Base-by-base conservation (phyloP, 805 yeast species). In the Cyberlindnera lachancei region DNA sequence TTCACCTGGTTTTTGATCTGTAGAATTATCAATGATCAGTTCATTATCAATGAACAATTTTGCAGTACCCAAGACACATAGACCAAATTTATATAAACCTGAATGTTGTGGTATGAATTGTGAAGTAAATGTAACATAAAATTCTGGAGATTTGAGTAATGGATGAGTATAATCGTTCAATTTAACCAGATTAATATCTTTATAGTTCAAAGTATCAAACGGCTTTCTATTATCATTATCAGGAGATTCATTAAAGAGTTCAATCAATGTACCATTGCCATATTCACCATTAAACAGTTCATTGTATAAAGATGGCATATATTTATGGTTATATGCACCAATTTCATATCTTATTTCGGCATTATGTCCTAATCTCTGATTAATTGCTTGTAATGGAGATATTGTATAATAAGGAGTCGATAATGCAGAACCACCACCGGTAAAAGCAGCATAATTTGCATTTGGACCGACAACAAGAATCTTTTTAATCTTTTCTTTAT, bases 341-440 rank as follows among this genome's bases (percentile, higher is more conserved):
- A 56, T 34, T n/a, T 53, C 43, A 30, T 52, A 55, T 2, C 30
- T 44, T 7, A 53, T 23, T 13, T 40, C 37, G 4, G 42, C 42
- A n/a, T 15, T 30, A n/a, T n/a, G n/a, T 4, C 49, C 53, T 18
- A 40, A 16, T 27, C 47, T 50, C 13, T 46, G 40, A 8, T 49
- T 34, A 34, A 73, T 65, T 13, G 69, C 75, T 13, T 70, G 68
- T 27, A 50, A 63, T 4, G 76, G 75, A 11, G 73, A 54, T 7
- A 68, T 59, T 12, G 61, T 55, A 48, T 71, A 68, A 46, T 69
- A 63, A 5, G 75, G 65, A 15, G 54, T 52, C 40, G 70, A 53
- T 9, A 73, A 58, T 23, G 80, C 79, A 15, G 79, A 73, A 7
- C 82, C 82, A 40, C 82, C 82, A 36, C 82, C 81, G 16, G 73